Evolutionary conservation across 441 rosid genomes (phyloP), one percentile per base, ranked within the genome.

Genomic region (Erysimum cheiri): DNA sequence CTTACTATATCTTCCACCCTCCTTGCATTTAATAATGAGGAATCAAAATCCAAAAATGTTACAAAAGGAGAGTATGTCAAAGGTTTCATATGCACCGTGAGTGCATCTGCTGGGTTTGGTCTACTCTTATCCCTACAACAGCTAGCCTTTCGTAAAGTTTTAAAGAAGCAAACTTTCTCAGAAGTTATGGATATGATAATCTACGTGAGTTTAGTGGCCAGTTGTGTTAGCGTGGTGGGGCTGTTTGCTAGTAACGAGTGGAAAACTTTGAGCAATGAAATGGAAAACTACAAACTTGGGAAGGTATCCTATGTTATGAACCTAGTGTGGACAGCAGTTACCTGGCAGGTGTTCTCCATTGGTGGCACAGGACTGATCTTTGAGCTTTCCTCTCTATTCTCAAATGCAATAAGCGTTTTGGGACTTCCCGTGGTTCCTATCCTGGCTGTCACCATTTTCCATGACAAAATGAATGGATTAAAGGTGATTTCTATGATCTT

Each of bases 241-340:
- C 82, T 90, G n/a, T 85, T 90, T 8, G 77, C 63, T 3, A 87
- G 88, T 31, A 74, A 87, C 29, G 95, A 87, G 40, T 85, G 91
- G 90, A 62, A 62, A 66, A 33, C 33, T 75, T 72, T 64, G 58
- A 70, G 32, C 53, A 68, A 1, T 85, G 96, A 46, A 78, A 76
- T 71, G 85, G 63, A 74, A 12, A 75, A 8, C 24, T 85, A 70
- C 60, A 65, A 60, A 9, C 50, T 41, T 4, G 89, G 89, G 64
- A 75, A 72, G 60, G 62, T 74, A 14, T 80, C 83, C 0, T 85
- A 85, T 28, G 5, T 76, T 15, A 80, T 83, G 87, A 80, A 68
- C 43, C 17, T 83, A 71, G 56, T 75, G 28, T 80, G 85, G 83
- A 81, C 85, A 14, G 83, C 87, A 11, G 13, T 83, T 48, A 32